Base-by-base conservation (phyloP, 1,284 basidiomycete genomes). In the Cystobasidium pallidum region DNA sequence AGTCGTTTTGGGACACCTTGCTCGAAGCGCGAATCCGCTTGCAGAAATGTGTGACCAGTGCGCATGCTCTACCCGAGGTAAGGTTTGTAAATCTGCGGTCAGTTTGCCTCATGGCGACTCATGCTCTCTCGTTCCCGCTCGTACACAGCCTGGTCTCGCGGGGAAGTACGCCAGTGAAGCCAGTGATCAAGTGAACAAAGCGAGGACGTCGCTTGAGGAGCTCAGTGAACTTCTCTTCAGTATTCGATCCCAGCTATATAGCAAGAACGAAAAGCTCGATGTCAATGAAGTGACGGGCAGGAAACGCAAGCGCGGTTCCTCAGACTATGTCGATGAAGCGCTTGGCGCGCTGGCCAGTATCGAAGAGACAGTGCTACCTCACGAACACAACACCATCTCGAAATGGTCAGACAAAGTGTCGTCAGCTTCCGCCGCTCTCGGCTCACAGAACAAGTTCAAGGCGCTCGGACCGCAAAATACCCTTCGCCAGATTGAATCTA, bases 341-440 rank as follows among this genome's bases (percentile, higher is more conserved):
- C 15, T 73, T 15, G 49, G 43, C 6, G 30, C 55, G 13, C 32
- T 70, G 51, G 15, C 30, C 3, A 21, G 30, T 11, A 62, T 66
- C 11, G 47, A 21, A 54, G 26, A 45, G 34, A 47, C 61, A 43
- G 49, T 76, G 17, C 59, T 71, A 28, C 77, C 79, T 15, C 76
- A 88, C 76, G 83, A 91, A 17, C 80, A 92, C 47, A 86, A 88
- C 70, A 92, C 91, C 1, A 84, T 97, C 21, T 83, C 85, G 59
- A 96, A 96, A 82, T 97, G 94, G 94, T 93, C 91, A 7, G 85
- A 89, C 41, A 97, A 96, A 82, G 90, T 96, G 57, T 91, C 94
- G 78, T 90, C 92, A 0, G 92, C 94, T 4, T 87, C 91, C 0
- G 88, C 81, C 4, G 78, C 80, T 34, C 74, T 81, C 8, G 76